A percentile compares a stretch with the other conserved stretches of the same genome.
Conservation (phyloP, 2,329 filamentous ascomycete species). For the Neoarthrinium moseri region DNA sequence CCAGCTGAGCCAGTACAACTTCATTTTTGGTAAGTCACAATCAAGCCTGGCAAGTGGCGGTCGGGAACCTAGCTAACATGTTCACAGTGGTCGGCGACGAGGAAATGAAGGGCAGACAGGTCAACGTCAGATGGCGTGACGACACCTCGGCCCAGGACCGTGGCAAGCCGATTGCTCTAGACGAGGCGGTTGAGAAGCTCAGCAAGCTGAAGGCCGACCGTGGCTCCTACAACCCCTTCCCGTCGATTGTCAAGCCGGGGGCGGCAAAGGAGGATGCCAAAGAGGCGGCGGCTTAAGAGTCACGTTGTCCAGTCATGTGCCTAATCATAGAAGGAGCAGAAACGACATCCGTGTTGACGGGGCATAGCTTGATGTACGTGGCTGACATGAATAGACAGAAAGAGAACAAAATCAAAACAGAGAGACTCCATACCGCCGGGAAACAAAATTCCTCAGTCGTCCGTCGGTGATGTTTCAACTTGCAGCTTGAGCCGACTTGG, state of each 20-base stretch:
- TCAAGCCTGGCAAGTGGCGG: not conserved
- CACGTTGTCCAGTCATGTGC: too few relatives aligned
- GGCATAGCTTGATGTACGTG: too few relatives aligned
- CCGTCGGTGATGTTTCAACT: too few relatives aligned
- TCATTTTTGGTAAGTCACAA: constrained; percentile 71
- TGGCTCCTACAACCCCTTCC: constrained; percentile 34
- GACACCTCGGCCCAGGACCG: constrained; percentile 61
- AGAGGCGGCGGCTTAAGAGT: too few relatives aligned
- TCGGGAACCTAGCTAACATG: too few relatives aligned
- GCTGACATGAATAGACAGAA: too few relatives aligned
- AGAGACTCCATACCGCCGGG: too few relatives aligned
- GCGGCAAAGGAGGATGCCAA: constrained; percentile 1
- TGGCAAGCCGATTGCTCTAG: constrained; percentile 56
- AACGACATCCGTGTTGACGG: too few relatives aligned
- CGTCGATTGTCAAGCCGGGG: constrained; percentile 18
- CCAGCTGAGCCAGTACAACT: constrained; percentile 81
- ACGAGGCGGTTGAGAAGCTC: constrained; percentile 57
- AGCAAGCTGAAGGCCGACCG: constrained; percentile 48
- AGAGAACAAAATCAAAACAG: too few relatives aligned
- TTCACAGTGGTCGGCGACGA: constrained; percentile 59
- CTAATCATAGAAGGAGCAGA: too few relatives aligned
- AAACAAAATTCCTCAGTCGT: too few relatives aligned
- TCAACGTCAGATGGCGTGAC: constrained; percentile 64
- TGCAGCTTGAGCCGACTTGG: too few relatives aligned
- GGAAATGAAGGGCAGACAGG: constrained; percentile 57